Evolutionary conservation across 2,329 filamentous ascomycete species (phyloP), one percentile per base, ranked within the genome.

Genomic region (Cordyceps javanica): DNA sequence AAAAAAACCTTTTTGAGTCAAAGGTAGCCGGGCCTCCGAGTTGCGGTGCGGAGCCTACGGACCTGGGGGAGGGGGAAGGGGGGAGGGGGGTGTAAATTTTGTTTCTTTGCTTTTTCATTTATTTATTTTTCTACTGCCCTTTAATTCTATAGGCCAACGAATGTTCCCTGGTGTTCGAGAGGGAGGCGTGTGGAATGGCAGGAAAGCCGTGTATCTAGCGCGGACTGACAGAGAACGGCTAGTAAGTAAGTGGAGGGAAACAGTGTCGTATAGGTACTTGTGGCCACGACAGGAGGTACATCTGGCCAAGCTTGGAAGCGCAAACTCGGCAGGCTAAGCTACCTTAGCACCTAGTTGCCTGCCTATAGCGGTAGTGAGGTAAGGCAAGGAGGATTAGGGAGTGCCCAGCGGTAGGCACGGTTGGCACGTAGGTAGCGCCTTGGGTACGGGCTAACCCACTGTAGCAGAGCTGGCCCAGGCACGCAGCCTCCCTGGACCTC

Each of bases 21-120:
- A 56, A 44, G 42, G 44, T 16, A 28, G 44, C 53, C 53, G 42
- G 32, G 23, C 42, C 53, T 56, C 53, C 53, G 53, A 56, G 32
- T 49, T 56, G 53, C 53, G 53, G 32, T 56, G 53, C 53, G 53
- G 53, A 49, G 53, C 19, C 13, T 28, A 30, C 21, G 39, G 51
- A 38, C 52, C 52, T 38, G 48, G 48, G 32, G 50, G 50, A 36
- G 50, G 38, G 21, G 52, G n/a, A n/a, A n/a, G n/a, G 26, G 51
- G 51, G 51, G 49, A 34, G 51, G 54, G 54, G 54, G 19, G 54
- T 51, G 21, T 48, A 5, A 21, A 28, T 55, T 38, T 42, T 57
- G n/a, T 51, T 58, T 57, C 9, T 60, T 61, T 58, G 55, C n/a
- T 7, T 32, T 38, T 60, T 34, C 39, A 57, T n/a, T 50, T 51